phyloP scores from a whole-genome alignment of 306 rosid species.

The Pterocarpus macrocarpus region DNA sequence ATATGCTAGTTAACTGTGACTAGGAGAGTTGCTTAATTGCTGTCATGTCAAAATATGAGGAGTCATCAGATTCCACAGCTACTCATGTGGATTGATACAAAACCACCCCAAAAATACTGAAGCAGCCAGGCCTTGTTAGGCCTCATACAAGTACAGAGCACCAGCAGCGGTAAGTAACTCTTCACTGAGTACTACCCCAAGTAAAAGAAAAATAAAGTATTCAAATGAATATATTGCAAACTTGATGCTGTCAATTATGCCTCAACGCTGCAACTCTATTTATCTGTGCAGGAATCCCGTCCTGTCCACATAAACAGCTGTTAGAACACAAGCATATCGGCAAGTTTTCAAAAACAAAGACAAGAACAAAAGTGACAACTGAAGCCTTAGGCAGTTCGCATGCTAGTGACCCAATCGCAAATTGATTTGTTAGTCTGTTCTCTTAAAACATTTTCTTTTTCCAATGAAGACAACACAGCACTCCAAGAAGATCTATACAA shows the following conservation, averaged over 20 bases:
- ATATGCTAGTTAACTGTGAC: conserved; percentile 22
- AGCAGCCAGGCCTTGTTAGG: conserved; percentile 51
- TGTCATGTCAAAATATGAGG: conserved; percentile 3
- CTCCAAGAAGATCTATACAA: background rate
- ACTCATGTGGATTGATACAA: conserved; percentile 21
- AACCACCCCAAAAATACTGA: conserved; percentile 42
- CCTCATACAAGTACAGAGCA: conserved; percentile 54
- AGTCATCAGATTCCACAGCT: conserved; percentile 19
- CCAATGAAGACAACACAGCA: conserved; percentile 26
- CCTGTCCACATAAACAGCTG: conserved; percentile 39
- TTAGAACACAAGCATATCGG: background rate
- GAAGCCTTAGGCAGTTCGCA: background rate
- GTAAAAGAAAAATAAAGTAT: conserved; percentile 35
- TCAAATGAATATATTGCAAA: conserved; percentile 41
- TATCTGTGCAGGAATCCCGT: conserved; percentile 36
- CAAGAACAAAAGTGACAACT: background rate
- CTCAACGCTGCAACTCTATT: conserved; percentile 49
- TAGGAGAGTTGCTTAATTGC: conserved; percentile 13
- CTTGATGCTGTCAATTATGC: conserved; percentile 30
- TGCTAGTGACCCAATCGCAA: conserved; percentile 4
- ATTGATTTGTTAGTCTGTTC: background rate
- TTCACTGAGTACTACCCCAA: conserved; percentile 45
- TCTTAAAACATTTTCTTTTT: background rate
- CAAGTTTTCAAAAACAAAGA: background rate
- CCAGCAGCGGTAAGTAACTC: conserved; percentile 46